Evolutionary conservation across 257 asterid genomes (phyloP), one percentile per base, ranked within the genome.

Genomic region (Craterostigma plantagineum): DNA sequence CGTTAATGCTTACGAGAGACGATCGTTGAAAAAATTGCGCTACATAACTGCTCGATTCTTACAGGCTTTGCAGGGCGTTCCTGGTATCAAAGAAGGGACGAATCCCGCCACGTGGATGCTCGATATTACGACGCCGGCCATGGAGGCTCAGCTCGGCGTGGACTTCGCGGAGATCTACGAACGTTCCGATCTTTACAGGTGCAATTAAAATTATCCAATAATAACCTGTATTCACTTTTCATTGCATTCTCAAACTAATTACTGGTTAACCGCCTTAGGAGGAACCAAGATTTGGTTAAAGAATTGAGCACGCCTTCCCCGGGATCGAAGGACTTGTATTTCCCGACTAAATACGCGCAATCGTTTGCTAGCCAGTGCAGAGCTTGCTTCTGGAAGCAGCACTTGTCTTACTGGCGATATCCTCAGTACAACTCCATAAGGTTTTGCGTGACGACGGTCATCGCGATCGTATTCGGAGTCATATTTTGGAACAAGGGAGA

Each of bases 81-180:
- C 59, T 7, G 42, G 46, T 18, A 52, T 59, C 13, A 50, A 36
- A 41, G 50, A 59, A 6, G 56, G 51, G 11, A 35, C 46, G 17
- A 59, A 59, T 41, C 64, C 64, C 38, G 64, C 64, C 3, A 46
- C 64, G 7, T 59, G 64, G 64, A 51, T 59, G 59, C 34, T 59
- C 39, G 59, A 59, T 9, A 34, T 59, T 35, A 59, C 45, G 4
- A 45, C 64, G 11, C n/a, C 50, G 4, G 41, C 64, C 15, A 18
- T 47, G 4, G 63, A 58, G 27, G 53, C 52, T 7, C 34, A 50
- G 18, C 52, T 58, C 13, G 54, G 35, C n/a, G 35, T 52, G 4
- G 59, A 59, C 42, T 59, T 59, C 23, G 55, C 64, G 7, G 54
- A 59, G 38, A 41, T 52, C 7, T 59, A 59, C 18, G 33, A 13